Base-by-base conservation (phyloP, 73 alveolate genomes). In the Stentor coeruleus region DNA sequence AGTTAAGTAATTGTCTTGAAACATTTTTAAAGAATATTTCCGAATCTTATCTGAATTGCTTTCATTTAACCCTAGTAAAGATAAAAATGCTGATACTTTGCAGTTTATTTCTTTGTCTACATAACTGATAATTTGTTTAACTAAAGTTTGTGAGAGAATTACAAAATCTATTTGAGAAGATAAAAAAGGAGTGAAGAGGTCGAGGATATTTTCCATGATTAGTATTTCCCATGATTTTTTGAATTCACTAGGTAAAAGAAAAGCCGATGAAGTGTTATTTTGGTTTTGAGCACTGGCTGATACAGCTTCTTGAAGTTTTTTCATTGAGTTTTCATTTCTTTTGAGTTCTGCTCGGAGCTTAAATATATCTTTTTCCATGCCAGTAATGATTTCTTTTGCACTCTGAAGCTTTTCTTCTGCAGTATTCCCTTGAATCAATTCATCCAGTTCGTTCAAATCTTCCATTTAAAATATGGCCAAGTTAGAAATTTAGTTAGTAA, bases 231-330 rank as follows among this genome's bases (percentile, higher is more conserved):
- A 89, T 28, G 35, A 41, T 20, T 35, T 74, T 59, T 87, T 89
- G 57, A 87, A 89, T 37, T 89, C 95, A 3, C 90, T 80, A 26
- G 95, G 95, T 39, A 89, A 84, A 30, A 58, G 81, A 74, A 86
- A 88, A 15, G 79, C 74, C 3, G 92, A 86, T 11, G 95, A 89
- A 3, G 95, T 89, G 59, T 89, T 87, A 73, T 89, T 89, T 35
- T 86, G 37, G n/a, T 77, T 59, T 57, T 89, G 66, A 76, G 87
- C 40, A 66, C 39, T 35, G 31, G 66, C 39, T 2, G 86, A 57
- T 74, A 49, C 38, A 74, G 58, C 74, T 26, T 82, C 88, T 82
- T 82, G 57, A 33, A 77, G 86, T 11, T 82, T 35, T 74, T 82
- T 60, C 1, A 82, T 14, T n/a, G 88, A 42, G 39, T 60, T 28